Percentiles rank a stretch among this genome's conserved stretches.
Conservation (phyloP, 73 alveolate species). For the Blepharisma japonicum region DNA sequence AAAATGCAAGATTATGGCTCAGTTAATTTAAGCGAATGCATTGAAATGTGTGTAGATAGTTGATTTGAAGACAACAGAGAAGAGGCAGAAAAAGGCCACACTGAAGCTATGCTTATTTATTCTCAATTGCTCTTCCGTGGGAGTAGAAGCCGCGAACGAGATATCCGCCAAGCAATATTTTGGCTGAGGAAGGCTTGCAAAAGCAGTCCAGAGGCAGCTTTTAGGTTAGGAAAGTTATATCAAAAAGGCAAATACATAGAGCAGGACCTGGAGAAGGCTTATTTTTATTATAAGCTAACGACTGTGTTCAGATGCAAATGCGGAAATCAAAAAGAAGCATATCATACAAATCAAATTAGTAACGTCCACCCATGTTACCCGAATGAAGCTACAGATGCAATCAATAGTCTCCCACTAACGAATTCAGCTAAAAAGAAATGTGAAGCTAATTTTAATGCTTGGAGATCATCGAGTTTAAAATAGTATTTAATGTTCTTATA, state of each 20-base stretch:
- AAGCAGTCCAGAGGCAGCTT: conserved; percentile 25
- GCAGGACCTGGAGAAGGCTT: conserved; percentile 17
- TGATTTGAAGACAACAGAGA: not conserved
- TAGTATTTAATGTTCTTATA: too few relatives aligned
- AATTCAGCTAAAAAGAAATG: not conserved
- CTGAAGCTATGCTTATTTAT: conserved; percentile 16
- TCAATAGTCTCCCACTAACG: not conserved
- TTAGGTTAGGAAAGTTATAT: conserved; percentile 24
- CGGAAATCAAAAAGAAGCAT: conserved; percentile 6
- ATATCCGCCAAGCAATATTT: conserved; percentile 17
- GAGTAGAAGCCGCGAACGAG: not conserved
- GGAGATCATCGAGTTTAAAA: not conserved
- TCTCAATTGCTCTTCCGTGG: conserved; percentile 11
- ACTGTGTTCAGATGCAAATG: conserved; percentile 25
- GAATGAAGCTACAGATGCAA: not conserved
- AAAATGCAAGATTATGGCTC: too few relatives aligned
- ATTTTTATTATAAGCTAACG: conserved; percentile 13
- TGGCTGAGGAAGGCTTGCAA: not conserved
- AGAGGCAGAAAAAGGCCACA: not conserved
- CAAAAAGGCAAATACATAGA: conserved; percentile 28
- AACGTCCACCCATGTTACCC: conserved; percentile 19
- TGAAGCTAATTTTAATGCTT: not conserved
- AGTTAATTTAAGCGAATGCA: too few relatives aligned
- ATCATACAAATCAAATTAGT: conserved; percentile 3
- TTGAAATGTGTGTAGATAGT: not conserved